Percentiles rank a stretch among this genome's conserved stretches.
These are phyloP conservation scores for Podospora pseudocomata DNA, from an alignment of 495 filamentous ascomycete species.

Conservation along the genomic window DNA sequence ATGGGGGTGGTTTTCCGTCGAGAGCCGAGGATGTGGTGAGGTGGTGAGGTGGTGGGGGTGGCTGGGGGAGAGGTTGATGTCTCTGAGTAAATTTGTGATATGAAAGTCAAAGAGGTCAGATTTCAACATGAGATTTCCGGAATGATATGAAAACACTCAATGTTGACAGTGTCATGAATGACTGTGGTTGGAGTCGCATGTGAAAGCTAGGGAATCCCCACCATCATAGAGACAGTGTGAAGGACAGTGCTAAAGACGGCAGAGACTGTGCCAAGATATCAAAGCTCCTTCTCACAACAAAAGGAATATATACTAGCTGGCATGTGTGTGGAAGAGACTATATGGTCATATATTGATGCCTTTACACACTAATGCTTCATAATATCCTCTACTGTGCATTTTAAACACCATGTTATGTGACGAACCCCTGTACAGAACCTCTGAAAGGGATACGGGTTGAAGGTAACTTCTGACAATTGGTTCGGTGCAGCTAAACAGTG, in stretches of 20 bases:
- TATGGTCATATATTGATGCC: too few species aligned
- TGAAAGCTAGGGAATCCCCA: conserved; percentile 4
- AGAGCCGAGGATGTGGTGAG: not conserved
- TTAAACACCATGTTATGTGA: too few species aligned
- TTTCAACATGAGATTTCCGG: not conserved
- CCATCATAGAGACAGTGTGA: not conserved
- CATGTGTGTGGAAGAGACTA: too few species aligned
- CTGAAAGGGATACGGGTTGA: too few species aligned
- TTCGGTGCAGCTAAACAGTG: too few species aligned
- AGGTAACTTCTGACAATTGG: too few species aligned
- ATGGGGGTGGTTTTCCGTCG: not conserved
- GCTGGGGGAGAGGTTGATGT: not conserved
- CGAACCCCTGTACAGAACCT: too few species aligned
- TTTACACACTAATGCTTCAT: too few species aligned
- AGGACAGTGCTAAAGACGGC: not conserved
- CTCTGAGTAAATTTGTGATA: not conserved
- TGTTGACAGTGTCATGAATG: not conserved
- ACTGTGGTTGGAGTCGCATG: conserved; percentile 7
- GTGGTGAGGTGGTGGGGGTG: not conserved
- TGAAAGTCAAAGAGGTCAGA: not conserved
- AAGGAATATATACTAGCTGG: too few species aligned
- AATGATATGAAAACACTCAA: conserved; percentile 1
- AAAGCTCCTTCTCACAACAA: too few species aligned
- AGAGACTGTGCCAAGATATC: not conserved
- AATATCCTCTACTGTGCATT: too few species aligned